Evolutionary conservation across 306 rosid genomes (phyloP), one percentile per base, ranked within the genome.

Genomic region (Corylus avellana): DNA sequence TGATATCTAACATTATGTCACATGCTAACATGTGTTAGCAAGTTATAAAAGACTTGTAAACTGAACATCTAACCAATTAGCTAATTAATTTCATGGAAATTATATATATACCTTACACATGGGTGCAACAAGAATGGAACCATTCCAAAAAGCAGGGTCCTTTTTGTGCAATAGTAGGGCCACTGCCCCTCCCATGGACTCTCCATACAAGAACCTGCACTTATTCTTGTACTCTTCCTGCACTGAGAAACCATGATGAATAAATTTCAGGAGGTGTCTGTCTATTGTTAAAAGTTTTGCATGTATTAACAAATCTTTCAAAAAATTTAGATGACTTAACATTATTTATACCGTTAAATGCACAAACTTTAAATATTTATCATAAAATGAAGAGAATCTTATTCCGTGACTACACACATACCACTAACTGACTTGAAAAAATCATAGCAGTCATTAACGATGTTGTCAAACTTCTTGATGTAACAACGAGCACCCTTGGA

Each of bases 121-220:
- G 25, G 99, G 98, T 35, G 98, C 99, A 58, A 90, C 91, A 39
- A 95, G 92, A 88, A 95, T 68, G 16, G 98, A 91, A 58, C 98
- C 99, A 37, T 93, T 84, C 96, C 98, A 95, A 73, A 89, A 88
- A 8, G 87, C 14, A 25, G 94, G 93, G 44, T 90, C 83, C 76
- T 79, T 93, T 81, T 76, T 89, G 84, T 95, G 99, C 78, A 95
- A 74, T 4, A 91, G 64, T 46, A 95, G 75, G 77, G 91, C 61
- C 55, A 93, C 97, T 9, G 94, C 91, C 37, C 97, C 99, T 77
- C 99, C 99, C 99, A 93, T 95, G 50, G 99, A 91, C 64, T 95
- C 99, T 61, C 99, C 98, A 55, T 91, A 93, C 84, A 95, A 87
- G 86, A 91, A 91, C 85, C 85, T 90, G 59, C 81, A 46, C 77